Base-by-base conservation (phyloP, 371 early-diverging fungal genomes). In the Aphelidium insulamus region DNA sequence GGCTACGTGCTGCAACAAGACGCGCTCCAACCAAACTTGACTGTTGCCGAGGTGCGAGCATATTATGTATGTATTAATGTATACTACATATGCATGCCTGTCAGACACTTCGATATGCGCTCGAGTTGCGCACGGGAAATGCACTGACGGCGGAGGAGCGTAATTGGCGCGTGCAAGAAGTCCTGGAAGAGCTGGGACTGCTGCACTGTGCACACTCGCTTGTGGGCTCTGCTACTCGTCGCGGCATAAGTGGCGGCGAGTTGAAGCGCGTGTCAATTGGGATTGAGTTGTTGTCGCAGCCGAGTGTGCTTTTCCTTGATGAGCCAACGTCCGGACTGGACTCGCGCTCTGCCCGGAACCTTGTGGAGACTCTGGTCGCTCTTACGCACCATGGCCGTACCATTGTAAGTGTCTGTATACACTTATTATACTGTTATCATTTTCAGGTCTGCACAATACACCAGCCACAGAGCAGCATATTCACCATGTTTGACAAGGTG, bases 271-370 rank as follows among this genome's bases (percentile, higher is more conserved):
- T 35, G 8, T 27, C 28, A 11, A 36, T 36, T 40, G 37, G 45
- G 21, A 54, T 71, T 17, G 74, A 80, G 48, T 56, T 83, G 26
- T 73, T 81, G 2, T 66, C 75, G 26, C 64, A 65, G 44, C 77
- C 78, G 34, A 62, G 62, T 40, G 55, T 81, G 28, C 54, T 82
- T 15, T 78, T 79, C 62, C 52, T 81, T 37, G 84, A 85, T 46
- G 83, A 85, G 40, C 84, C 82, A 28, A 80, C 81, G 4, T 76
- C 77, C 32, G 82, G 81, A 34, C 53, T 80, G 10, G 69, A 69
- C 30, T 52, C 33, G 61, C 6, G 6, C 35, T 22, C 27, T 8
- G 31, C 35, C 8, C 25, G 7, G 8, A 9, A 30, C 10, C 21
- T 34, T 15, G 28, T 34, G 27, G 28, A 34, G 10, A 14, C 10